These are phyloP conservation scores for Metschnikowia matae DNA, from an alignment of 805 yeast species.

Conservation along the genomic window DNA sequence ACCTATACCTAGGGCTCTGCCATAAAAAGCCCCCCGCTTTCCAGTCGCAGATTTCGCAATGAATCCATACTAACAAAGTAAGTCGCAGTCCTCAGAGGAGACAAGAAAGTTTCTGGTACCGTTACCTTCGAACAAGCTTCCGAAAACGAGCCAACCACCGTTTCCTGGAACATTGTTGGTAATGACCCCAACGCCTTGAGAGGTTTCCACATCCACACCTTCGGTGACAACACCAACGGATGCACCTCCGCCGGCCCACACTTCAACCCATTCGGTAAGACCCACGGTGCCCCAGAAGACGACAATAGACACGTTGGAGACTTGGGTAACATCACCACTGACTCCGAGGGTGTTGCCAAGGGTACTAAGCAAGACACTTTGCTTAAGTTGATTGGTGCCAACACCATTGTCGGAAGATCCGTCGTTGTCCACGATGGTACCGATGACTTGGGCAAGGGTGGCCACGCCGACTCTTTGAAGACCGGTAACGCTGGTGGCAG, in stretches of 20 bases:
- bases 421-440: constrained; percentile 90
- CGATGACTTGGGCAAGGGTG: constrained; percentile 95
- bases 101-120: constrained; percentile 80
- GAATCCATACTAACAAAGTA: constrained; percentile 12
- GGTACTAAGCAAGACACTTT: constrained; percentile 77
- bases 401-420: constrained; percentile 91
- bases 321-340: constrained; percentile 90
- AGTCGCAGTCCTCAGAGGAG: constrained; percentile 97
- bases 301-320: constrained; percentile 88
- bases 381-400: constrained; percentile 78
- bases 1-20: background rate
- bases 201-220: constrained; percentile 98
- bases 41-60: background rate
- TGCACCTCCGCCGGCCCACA: constrained; percentile 99
- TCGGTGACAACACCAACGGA: constrained; percentile 99
- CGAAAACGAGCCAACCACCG: constrained; percentile 78
- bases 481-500: constrained; percentile 98
- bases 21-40: background rate
- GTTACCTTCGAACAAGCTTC: constrained; percentile 82
- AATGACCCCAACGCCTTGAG: constrained; percentile 82
- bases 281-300: constrained; percentile 90
- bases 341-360: constrained; percentile 84
- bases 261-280: constrained; percentile 83
- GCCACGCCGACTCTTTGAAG: constrained; percentile 82
- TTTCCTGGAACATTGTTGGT: constrained; percentile 86